Evolutionary conservation across 2,329 filamentous ascomycete genomes (phyloP).

Genomic region (Colletotrichum sp.): DNA sequence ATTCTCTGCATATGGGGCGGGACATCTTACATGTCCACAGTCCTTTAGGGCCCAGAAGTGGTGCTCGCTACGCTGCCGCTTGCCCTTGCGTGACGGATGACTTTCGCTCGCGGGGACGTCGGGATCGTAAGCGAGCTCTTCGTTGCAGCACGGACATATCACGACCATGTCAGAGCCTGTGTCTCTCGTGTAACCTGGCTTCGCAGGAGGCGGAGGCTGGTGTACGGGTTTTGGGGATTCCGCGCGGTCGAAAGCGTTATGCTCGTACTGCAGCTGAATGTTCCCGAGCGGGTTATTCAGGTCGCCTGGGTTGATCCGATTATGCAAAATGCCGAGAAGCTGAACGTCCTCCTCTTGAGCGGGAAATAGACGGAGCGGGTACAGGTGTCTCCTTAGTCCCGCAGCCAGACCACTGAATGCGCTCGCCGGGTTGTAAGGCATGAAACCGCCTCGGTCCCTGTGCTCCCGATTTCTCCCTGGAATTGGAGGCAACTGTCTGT

Average conservation of each 20-base stretch:
- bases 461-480: constrained; percentile 24
- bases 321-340: constrained; percentile 11
- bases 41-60: constrained; percentile 92
- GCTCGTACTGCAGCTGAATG: constrained; percentile 24
- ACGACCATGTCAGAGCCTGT: constrained; percentile 75
- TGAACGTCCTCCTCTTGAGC: constrained; percentile 14
- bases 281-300: constrained; percentile 20
- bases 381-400: neutral
- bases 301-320: constrained; percentile 5
- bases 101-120: constrained; percentile 34
- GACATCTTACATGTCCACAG: constrained; percentile 81
- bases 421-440: neutral
- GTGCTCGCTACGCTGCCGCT: constrained; percentile 66
- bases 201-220: constrained; percentile 67
- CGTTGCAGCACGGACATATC: constrained; percentile 85
- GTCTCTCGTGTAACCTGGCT: constrained; percentile 80
- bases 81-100: constrained; percentile 46
- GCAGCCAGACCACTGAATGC: constrained; percentile 16
- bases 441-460: neutral
- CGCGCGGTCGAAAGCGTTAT: constrained; percentile 32
- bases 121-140: constrained; percentile 80
- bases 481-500: neutral
- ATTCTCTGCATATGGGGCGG: neutral
- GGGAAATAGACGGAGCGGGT: constrained; percentile 10
- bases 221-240: constrained; percentile 52